Base-by-base conservation (phyloP, 495 filamentous ascomycete genomes). In the Pyrenula massariospora region DNA sequence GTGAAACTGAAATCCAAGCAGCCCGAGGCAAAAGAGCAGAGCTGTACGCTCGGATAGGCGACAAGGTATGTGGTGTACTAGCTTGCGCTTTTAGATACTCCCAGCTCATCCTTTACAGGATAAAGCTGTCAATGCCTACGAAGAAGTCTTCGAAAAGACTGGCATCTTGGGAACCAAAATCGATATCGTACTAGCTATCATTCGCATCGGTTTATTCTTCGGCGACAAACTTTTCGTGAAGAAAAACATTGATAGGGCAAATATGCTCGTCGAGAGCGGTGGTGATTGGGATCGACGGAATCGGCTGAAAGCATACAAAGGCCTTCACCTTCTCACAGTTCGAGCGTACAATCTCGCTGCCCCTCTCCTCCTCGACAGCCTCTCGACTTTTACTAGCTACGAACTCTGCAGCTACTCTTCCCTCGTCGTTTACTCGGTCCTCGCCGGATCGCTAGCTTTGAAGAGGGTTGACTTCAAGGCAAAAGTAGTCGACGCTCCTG, bases 281-380 rank as follows among this genome's bases (percentile, higher is more conserved):
- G 93, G 93, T 61, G 93, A 98, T 68, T 98, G 93, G 93, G 93
- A 98, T 70, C 87, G 93, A 24, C 84, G 93, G 66, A 98, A 98
- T 72, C 86, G 93, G 53, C 81, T 98, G 49, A 98, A 98, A 83
- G 94, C 93, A 55, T 98, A 98, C 80, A 89, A 95, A 70, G 93
- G 93, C 59, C 75, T 98, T 25, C 87, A 96, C 66, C 79, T 96
- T 10, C 86, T 98, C 58, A 95, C 92, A 25, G 81, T 88, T 54
- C 90, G 93, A 50, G 90, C 89, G 54, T 91, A 96, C 75, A 86
- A 83, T 67, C 75, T 88, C 53, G 91, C 90, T 24, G 93, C 94
- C 3, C 94, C 94, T 49, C 79, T 96, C 5, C 85, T 98, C 24
- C 88, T 98, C 55, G 93, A 98, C 74, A 91, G 87, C 66, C 74